Evolutionary conservation across 768 basidiomycete genomes (phyloP).

Genomic region (Leucocoprinus sp.): DNA sequence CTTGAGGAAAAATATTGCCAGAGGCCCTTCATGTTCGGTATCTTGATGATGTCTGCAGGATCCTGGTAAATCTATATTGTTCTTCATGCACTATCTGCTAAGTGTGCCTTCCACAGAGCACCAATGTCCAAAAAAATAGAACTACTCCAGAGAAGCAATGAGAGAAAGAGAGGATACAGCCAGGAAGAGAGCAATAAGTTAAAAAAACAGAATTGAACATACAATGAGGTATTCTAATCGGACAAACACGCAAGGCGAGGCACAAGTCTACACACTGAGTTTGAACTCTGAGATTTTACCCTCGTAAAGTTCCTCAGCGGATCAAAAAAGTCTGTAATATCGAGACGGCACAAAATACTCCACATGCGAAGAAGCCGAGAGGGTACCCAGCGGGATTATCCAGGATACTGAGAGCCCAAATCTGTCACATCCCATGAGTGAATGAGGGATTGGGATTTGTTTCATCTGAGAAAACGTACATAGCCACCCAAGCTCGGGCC

Average conservation of each 20-base stretch:
- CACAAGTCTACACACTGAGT: neutral
- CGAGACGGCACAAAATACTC: constrained; percentile 50
- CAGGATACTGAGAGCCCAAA: constrained; percentile 69
- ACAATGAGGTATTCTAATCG: neutral
- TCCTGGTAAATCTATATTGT: neutral
- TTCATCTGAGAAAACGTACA: constrained; percentile 35
- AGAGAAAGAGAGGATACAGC: too few relatives aligned
- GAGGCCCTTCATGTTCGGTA: neutral
- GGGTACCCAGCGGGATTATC: constrained; percentile 66
- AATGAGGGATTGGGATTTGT: neutral
- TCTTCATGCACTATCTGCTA: neutral
- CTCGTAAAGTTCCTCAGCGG: constrained; percentile 30
- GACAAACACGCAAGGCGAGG: neutral
- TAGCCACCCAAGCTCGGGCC: constrained; percentile 83
- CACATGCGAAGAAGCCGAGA: constrained; percentile 64
- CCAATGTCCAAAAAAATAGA: constrained; percentile 1
- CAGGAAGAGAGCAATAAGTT: neutral
- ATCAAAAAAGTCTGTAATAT: constrained; percentile 71
- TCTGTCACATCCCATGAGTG: constrained; percentile 28
- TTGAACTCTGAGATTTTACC: neutral
- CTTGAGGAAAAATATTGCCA: too few relatives aligned
- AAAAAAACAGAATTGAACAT: neutral
- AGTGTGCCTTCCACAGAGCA: neutral
- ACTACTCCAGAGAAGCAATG: too few relatives aligned
- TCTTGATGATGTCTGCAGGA: neutral